Base-by-base conservation (phyloP, 495 filamentous ascomycete genomes). In the Xylaria castorea region DNA sequence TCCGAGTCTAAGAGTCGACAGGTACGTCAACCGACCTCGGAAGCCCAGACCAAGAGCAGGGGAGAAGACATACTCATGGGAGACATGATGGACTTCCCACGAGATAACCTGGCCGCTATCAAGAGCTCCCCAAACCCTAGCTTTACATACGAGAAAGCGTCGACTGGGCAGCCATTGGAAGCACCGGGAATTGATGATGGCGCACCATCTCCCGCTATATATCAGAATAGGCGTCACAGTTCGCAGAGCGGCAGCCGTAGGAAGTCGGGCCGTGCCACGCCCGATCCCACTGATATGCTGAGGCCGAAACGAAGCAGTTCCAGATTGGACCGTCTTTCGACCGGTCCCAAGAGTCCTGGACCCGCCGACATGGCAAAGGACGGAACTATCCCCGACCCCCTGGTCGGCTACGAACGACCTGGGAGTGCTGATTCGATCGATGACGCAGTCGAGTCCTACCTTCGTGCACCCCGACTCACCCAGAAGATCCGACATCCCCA, bases 341-440 rank as follows among this genome's bases (percentile, higher is more conserved):
- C 51, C 42, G 74, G 81, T 44, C 75, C 85, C 70, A 73, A 81
- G 71, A 81, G 84, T 76, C 82, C 85, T 46, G 75, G 77, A 25
- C 73, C 75, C 66, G 73, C 79, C 67, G 77, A 84, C 71, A 76
- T 73, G 36, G 68, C 67, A 57, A 76, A 75, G 30, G 71, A 78
- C 2, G 73, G 77, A 70, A 80, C 66, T 50, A 78, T 64, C 63
- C 75, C 75, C 62, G 79, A 76, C 51, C 81, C 75, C 34, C 46
- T 81, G 48, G 76, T 84, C 25, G 83, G 83, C 1, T 87, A 89
- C 65, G 87, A 89, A 70, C 86, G 93, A 70, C 92, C 92, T 7
- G 87, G 85, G 9, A 95, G 92, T 74, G 89, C 91, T 6, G 96
- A 98, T 81, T 96, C 93, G 9, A 89, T 98, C 71, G 95, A 97